Evolutionary conservation across 768 basidiomycete species (phyloP).

Genomic region (Strobilomyces confusus): DNA sequence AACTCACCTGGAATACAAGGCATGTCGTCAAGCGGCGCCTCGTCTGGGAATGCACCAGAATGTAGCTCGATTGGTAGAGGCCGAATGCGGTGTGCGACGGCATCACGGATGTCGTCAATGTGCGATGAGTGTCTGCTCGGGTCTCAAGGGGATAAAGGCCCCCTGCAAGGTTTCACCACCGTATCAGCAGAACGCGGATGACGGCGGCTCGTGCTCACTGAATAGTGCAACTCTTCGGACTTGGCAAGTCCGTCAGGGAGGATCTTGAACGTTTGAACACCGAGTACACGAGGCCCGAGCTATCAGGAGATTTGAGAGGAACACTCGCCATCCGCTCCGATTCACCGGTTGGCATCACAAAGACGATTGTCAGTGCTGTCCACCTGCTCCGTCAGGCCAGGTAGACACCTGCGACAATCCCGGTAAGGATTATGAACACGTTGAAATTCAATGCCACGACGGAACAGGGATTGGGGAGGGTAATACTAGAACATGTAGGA

Average conservation of each 20-base stretch:
- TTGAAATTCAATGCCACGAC: conserved; percentile 18
- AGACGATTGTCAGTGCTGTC: neutral
- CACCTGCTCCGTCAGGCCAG: conserved; percentile 1
- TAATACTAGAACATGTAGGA: conserved; percentile 33
- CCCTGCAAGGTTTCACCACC: conserved; percentile 1
- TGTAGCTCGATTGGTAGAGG: neutral
- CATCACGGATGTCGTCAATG: neutral
- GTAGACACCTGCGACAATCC: neutral
- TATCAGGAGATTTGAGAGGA: neutral
- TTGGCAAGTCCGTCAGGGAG: neutral
- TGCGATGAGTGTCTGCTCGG: neutral
- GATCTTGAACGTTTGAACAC: neutral
- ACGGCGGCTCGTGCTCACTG: neutral
- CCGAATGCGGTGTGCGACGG: conserved; percentile 6
- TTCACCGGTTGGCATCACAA: neutral
- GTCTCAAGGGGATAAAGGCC: conserved; percentile 3
- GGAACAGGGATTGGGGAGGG: conserved; percentile 15
- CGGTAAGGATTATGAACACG: conserved; percentile 7
- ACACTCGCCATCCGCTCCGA: neutral
- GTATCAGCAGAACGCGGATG: neutral
- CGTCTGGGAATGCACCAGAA: neutral
- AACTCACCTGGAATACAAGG: conserved; percentile 1
- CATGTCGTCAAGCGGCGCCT: neutral
- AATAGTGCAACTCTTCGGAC: neutral
- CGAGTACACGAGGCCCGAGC: neutral